Base-by-base conservation (phyloP, 78 protist genomes). In the Planoprotostelium fungivorum region DNA sequence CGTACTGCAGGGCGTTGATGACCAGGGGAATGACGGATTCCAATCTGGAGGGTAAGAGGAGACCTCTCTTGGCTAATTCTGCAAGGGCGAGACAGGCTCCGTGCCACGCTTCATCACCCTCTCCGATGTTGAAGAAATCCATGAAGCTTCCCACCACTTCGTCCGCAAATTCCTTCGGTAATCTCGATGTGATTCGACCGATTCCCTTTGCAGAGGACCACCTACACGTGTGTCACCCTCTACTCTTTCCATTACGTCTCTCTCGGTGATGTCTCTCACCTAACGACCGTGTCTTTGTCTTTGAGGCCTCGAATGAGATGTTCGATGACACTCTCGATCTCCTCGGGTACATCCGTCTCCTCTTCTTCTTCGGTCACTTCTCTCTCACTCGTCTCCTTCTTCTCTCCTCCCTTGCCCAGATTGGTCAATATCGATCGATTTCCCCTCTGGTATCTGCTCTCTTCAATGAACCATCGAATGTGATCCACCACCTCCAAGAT, bases 71-170 rank as follows among this genome's bases (percentile, higher is more conserved):
- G 28, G 98, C 95, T 0, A 98, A 88, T 88, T 98, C 99, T 0
- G 99, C 99, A 51, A 98, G 88, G 0, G 98, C 97, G 37, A 98
- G 93, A 85, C 98, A 98, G 35, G 95, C 97, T 31, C 99, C 99
- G 63, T 98, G 99, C 98, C 98, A 97, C 1, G 93, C 92, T 35
- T 95, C 93, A 31, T 84, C 86, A 31, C 83, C 63, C 35, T 88
- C 91, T 91, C 88, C 88, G 87, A 91, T 36, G 34, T 85, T 87
- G 36, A 91, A 36, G 16, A 89, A 51, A 0, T 31, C 89, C 31
- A 51, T 5, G 16, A 51, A 51, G 16, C 73, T 51, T 5, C 73
- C 73, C 35, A 98, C 97, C 23, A 98, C 93, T 28, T 98, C 98
- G 85, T 96, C 98, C 28, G 96, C 99, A 35, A 96, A 36, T 1